Conservation (phyloP, 306 rosid genomes). For the Alnus glutinosa region DNA sequence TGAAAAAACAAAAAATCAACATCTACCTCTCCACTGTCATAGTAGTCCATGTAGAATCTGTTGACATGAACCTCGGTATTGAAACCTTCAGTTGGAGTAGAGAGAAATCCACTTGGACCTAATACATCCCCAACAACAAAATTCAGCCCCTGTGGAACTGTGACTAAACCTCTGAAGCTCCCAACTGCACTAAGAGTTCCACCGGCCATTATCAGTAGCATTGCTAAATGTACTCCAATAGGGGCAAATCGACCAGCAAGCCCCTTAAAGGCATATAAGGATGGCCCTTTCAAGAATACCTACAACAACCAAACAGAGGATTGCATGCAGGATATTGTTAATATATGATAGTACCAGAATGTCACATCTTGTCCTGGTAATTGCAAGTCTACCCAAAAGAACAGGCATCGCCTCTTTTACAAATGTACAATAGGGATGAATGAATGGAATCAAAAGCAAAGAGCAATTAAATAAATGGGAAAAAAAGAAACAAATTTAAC, state of each 20-base stretch:
- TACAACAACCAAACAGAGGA: slow-evolving; percentile 27
- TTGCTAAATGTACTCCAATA: slow-evolving; percentile 88
- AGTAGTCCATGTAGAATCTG: slow-evolving; percentile 87
- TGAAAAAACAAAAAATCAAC: slow-evolving; percentile 2
- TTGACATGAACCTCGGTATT: slow-evolving; percentile 92
- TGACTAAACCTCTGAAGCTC: slow-evolving; percentile 94
- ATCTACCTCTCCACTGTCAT: slow-evolving; percentile 86
- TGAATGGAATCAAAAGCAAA: neutral
- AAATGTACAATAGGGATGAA: neutral
- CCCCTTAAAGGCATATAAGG: slow-evolving; percentile 84
- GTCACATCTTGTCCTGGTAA: neutral
- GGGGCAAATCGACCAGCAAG: slow-evolving; percentile 93
- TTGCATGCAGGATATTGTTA: neutral
- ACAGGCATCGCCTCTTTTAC: neutral
- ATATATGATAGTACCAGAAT: neutral
- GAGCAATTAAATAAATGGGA: neutral
- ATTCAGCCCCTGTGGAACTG: slow-evolving; percentile 93
- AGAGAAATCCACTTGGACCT: slow-evolving; percentile 79
- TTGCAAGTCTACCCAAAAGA: slow-evolving; percentile 4
- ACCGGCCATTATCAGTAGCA: slow-evolving; percentile 90
- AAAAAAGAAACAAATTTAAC: neutral
- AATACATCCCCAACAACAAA: slow-evolving; percentile 92
- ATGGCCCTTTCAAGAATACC: slow-evolving; percentile 90
- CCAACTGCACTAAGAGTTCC: slow-evolving; percentile 91
- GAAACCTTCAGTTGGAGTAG: slow-evolving; percentile 75